Percentiles rank a stretch among this genome's conserved stretches.
These are phyloP conservation scores for Casuarina cunninghamiana DNA, from an alignment of 306 rosid genomes.

Conservation along the genomic window DNA sequence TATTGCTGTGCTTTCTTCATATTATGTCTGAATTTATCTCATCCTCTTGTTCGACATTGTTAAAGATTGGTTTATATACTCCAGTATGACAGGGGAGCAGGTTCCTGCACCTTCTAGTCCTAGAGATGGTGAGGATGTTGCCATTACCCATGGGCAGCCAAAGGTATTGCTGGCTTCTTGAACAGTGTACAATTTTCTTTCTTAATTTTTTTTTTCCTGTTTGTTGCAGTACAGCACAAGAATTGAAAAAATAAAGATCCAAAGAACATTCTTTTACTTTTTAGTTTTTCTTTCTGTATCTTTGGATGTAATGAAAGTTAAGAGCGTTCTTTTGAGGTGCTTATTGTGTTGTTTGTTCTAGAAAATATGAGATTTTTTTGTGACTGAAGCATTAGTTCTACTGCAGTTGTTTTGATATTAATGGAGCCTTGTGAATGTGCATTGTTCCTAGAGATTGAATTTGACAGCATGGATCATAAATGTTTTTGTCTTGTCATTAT, in stretches of 20 bases:
- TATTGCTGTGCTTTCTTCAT: background rate
- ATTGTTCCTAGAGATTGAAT: constrained; percentile 3
- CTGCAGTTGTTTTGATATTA: background rate
- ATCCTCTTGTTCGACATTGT: background rate
- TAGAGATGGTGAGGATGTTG: constrained; percentile 85
- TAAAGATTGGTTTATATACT: constrained; percentile 17
- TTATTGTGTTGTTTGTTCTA: background rate
- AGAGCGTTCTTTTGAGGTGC: background rate
- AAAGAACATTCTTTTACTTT: background rate
- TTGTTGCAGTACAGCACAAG: constrained; percentile 9
- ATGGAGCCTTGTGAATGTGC: background rate
- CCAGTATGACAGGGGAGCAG: constrained; percentile 92
- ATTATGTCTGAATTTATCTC: constrained; percentile 6
- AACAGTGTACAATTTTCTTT: constrained; percentile 12
- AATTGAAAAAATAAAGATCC: background rate
- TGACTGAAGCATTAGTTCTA: constrained; percentile 14
- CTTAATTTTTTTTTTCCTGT: constrained; percentile 15
- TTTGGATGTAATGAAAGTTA: background rate
- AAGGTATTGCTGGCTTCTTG: constrained; percentile 57
- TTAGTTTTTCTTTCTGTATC: background rate
- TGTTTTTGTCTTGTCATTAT: background rate
- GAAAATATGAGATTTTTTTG: constrained; percentile 15
- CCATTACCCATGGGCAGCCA: constrained; percentile 73
- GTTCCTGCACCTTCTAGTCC: constrained; percentile 81
- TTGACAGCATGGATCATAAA: background rate